Base-by-base conservation (phyloP, 2,329 filamentous ascomycete genomes). In the Penicillium sp. region DNA sequence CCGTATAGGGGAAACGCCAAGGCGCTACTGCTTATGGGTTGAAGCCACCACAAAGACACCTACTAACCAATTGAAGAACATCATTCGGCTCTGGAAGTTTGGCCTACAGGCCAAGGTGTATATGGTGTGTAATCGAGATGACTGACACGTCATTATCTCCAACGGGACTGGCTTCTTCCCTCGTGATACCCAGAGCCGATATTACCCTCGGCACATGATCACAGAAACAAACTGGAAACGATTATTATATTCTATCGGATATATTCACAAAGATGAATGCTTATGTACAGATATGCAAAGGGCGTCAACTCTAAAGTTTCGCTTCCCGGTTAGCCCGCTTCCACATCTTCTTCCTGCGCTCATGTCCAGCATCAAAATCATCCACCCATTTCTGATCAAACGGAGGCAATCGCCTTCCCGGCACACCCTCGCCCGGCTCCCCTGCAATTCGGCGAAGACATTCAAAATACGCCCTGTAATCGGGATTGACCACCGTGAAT, bases 401-500 rank as follows among this genome's bases (percentile, higher is more conserved):
- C 2, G 65, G 67, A 1, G 77, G 77, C 27, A 81, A 58, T 11
- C 62, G 62, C 6, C 77, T 70, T 0, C 77, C 78, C 0, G 70
- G 71, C 3, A 69, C 69, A 0, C 71, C 74, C 5, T 68, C 61
- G 0, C 61, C 65, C 2, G 79, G 77, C 6, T 78, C 71, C 0
- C 78, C 77, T 0, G 78, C 77, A 25, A 80, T 65, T 4, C 56
- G 54, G 0, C 76, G 67, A 14, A 81, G 61, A 2, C 73, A 74
- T 67, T 88, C 83, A 60, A 89, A 88, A 63, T 88, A 88, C 14
- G 83, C 79, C 58, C 85, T 81, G 64, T 88, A 88, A 27, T 87
- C 79, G 0, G 85, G 85, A 55, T 80, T 82, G 9, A 88, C 69
- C 2, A 84, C 73, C 0, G 79, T 77, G 59, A 88, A 88, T 2